phyloP scores from a whole-genome alignment of 1,284 basidiomycete genomes.

The Leccinum pachyderme region DNA sequence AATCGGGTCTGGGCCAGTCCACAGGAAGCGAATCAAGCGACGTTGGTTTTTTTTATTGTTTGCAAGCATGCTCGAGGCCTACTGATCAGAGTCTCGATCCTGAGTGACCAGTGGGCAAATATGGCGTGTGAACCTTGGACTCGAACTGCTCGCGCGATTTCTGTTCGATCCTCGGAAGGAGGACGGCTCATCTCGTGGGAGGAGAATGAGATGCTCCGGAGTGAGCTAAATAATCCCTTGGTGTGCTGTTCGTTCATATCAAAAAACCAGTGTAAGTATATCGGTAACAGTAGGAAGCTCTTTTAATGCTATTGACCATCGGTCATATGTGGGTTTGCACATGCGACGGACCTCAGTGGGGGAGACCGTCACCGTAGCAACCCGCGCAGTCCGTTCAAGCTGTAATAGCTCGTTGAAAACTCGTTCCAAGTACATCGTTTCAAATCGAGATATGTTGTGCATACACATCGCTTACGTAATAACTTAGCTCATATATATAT shows the following conservation, averaged over 20 bases:
- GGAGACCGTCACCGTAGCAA: background rate
- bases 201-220: background rate
- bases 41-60: conserved; percentile 8
- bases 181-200: background rate
- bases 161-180: background rate
- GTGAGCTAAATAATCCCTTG: background rate
- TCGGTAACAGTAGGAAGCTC: background rate
- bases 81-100: background rate
- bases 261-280: background rate
- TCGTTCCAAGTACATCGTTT: background rate
- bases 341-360: too few species aligned
- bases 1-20: background rate
- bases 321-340: background rate
- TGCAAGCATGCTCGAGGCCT: background rate
- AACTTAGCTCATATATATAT: too few species aligned
- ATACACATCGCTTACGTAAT: too few species aligned
- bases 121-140: background rate
- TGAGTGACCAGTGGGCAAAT: too few species aligned
- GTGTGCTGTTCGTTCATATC: background rate
- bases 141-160: background rate
- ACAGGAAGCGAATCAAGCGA: conserved; percentile 4
- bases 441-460: background rate
- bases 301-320: background rate
- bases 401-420: background rate
- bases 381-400: too few species aligned